Conservation (phyloP, 2,329 filamentous ascomycete genomes). For the Colletotrichum australisinense region DNA sequence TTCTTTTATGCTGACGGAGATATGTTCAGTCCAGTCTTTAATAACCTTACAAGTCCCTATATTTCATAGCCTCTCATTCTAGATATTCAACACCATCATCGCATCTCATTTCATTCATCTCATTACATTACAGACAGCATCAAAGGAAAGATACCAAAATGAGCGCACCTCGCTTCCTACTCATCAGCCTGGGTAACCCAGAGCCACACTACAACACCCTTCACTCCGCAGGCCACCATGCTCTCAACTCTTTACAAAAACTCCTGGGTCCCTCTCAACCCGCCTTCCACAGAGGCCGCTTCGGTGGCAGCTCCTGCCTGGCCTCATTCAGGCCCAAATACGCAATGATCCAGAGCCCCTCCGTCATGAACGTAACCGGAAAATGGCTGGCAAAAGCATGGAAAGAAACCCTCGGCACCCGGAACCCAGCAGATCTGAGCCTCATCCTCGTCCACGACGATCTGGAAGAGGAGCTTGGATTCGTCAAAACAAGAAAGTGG, state of each 20-base stretch:
- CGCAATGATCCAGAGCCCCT: conserved; percentile 79
- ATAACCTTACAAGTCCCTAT: neutral
- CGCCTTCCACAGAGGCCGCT: conserved; percentile 57
- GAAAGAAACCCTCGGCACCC: conserved; percentile 61
- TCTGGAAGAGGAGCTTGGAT: conserved; percentile 78
- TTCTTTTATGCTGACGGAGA: neutral
- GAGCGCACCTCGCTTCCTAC: conserved; percentile 69
- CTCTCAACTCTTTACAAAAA: conserved; percentile 71
- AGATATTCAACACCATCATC: neutral
- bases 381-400: conserved; percentile 75
- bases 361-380: conserved; percentile 88
- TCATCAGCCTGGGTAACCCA: conserved; percentile 91
- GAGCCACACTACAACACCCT: conserved; percentile 79
- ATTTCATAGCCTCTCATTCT: neutral
- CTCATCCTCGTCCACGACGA: conserved; percentile 92
- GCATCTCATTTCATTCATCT: too few relatives aligned
- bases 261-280: conserved; percentile 59
- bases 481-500: conserved; percentile 73
- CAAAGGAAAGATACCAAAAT: neutral
- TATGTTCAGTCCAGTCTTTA: neutral
- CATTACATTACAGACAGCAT: neutral
- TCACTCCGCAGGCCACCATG: conserved; percentile 88
- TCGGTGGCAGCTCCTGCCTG: conserved; percentile 63
- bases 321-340: conserved; percentile 63
- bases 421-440: conserved; percentile 49